Base-by-base conservation (phyloP, 306 rosid species). In the Dalbergia cochinchinensis region DNA sequence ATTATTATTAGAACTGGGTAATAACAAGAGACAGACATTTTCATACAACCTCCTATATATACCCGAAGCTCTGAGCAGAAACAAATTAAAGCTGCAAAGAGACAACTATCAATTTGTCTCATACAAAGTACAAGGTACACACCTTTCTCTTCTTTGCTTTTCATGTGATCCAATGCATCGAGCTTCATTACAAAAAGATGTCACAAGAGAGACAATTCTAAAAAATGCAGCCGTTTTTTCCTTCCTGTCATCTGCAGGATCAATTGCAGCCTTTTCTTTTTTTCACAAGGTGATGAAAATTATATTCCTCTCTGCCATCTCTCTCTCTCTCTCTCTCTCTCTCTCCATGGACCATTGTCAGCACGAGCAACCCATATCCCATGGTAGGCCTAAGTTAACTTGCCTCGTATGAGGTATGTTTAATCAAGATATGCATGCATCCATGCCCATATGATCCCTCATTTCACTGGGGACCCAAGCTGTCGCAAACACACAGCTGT, bases 401-500 rank as follows among this genome's bases (percentile, higher is more conserved):
- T 67, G 71, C 57, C 34, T 60, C 81, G 33, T 45, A 4, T 37
- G 31, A 65, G 44, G 16, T 44, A 35, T 12, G 76, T 48, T 48
- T 12, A 48, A 4, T 12, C 12, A 70, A 8, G 85, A 68, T 65
- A 78, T 0, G n/a, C 10, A 15, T 73, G 57, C 34, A 26, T 79
- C 73, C 42, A 82, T 53, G 15, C 67, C 50, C 7, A 76, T 13
- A 83, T 80, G 77, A 85, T 87, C 92, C 57, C 79, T 86, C 61
- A 84, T 60, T 62, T 81, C 88, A 73, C 7, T 68, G 33, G 96
- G 90, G 73, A 90, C 86, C 99, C 99, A 95, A 89, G 89, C 91
- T 6, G 98, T 87, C 8, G 91, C 97, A 86, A 87, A 92, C 20
- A 95, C 97, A 42, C 98, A 90, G 83, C 82, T 95, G 57, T 95